Percentiles rank a stretch among this genome's conserved stretches.
These are phyloP conservation scores for Vitis hybrid DNA, from an alignment of 177 flowering plant genomes.

Conservation along the genomic window DNA sequence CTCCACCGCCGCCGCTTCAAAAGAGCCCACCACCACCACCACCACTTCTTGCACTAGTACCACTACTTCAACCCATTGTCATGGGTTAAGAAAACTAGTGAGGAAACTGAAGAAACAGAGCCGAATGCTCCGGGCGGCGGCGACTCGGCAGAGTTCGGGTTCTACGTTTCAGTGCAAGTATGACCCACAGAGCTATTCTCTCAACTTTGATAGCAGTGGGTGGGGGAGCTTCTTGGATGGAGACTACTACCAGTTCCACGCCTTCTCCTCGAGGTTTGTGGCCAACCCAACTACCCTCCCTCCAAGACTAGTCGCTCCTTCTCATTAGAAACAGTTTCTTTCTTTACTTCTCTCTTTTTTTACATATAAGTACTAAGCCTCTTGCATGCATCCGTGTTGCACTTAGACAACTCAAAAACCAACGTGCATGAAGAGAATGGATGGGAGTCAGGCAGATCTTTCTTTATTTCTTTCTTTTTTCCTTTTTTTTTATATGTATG, in stretches of 20 bases:
- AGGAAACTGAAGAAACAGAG: slow-evolving; percentile 43
- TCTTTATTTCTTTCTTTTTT: too few relatives aligned
- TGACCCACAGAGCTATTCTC: slow-evolving; percentile 56
- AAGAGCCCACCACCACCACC: neutral
- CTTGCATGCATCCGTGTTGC: too few relatives aligned
- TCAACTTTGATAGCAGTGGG: slow-evolving; percentile 47
- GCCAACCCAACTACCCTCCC: slow-evolving; percentile 10
- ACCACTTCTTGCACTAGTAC: neutral
- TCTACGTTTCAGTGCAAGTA: slow-evolving; percentile 35
- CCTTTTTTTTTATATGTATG: too few relatives aligned
- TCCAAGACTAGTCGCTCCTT: neutral
- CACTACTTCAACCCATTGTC: neutral
- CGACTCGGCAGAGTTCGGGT: slow-evolving; percentile 6
- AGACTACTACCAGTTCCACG: slow-evolving; percentile 34
- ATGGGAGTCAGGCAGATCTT: too few relatives aligned
- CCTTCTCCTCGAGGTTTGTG: slow-evolving; percentile 56
- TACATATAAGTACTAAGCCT: too few relatives aligned
- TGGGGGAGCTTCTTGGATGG: slow-evolving; percentile 25
- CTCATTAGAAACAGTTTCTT: neutral
- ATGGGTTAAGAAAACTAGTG: slow-evolving; percentile 23
- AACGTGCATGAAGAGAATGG: too few relatives aligned
- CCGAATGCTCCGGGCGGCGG: slow-evolving; percentile 17
- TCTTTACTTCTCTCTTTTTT: too few relatives aligned
- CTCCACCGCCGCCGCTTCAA: slow-evolving; percentile 1
- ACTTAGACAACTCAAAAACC: too few relatives aligned